Evolutionary conservation across 257 asterid genomes (phyloP), one percentile per base, ranked within the genome.

Genomic region (Knoxia roxburghii): DNA sequence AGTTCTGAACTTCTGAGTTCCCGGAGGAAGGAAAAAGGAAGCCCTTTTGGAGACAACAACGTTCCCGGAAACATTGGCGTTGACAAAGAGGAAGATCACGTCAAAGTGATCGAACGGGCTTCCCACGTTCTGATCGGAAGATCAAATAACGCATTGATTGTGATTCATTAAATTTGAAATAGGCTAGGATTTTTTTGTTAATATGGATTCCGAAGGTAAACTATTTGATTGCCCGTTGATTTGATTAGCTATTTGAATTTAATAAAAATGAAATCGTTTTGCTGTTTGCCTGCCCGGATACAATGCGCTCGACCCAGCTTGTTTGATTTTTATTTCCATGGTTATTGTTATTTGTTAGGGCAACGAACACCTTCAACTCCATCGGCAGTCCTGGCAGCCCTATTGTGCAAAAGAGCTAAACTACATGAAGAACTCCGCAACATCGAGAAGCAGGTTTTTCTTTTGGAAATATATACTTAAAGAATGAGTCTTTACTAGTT

Each of bases 351-450:
- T 61, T 70, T 68, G 13, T 68, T 81, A 87, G 97, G 97, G 85
- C 95, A 88, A 84, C 79, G 97, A 73, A 51, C 80, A 64, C 67
- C 87, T 53, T 67, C 96, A 41, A 87, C 84, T 72, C 99, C 97
- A 50, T 85, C 97, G 6, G 89, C 93, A 26, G 72, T 87, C 63
- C 83, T 88, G 65, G 79, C 91, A 48, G 80, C 96, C 48, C 84
- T 85, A 1, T 73, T 94, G 50, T 75, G 81, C 61, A 88, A 90
- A 80, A 82, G 97, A 81, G 84, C 91, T 68, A 94, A 88, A 70
- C 87, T 94, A 63, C 95, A 94, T 24, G 97, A 94, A 67, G 97
- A 94, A 64, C 95, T 94, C 64, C 89, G 94, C 23, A 84, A 48
- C 79, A 87, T 90, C 52, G 99, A 94, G 63, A 94, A 88, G 55